Percentiles rank a stretch among this genome's conserved stretches.
Evolutionary conservation across 1,284 basidiomycete genomes (phyloP).

Genomic region (Austroboletus sp.): DNA sequence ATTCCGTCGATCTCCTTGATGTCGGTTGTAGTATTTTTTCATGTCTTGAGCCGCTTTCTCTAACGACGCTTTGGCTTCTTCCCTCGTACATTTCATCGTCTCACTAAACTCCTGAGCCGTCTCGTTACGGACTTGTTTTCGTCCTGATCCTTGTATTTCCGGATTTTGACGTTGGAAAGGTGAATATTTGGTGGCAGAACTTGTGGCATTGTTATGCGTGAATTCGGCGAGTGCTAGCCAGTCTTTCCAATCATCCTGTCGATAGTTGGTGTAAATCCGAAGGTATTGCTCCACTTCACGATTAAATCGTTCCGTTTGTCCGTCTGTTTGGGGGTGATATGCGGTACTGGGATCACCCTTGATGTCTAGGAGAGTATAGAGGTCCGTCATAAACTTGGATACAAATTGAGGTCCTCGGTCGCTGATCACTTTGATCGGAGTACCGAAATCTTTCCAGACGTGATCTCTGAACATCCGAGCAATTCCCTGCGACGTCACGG

Average conservation of each 20-base stretch:
- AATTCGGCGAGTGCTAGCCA: background rate
- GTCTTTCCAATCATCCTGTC: background rate
- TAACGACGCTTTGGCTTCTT: no score
- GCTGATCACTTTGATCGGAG: background rate
- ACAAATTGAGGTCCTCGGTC: background rate
- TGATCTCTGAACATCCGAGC: background rate
- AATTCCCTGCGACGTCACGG: no score
- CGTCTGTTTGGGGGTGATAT: background rate
- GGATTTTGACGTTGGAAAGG: no score
- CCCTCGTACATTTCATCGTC: no score
- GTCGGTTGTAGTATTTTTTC: no score
- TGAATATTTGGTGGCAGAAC: no score
- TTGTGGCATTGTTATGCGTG: background rate
- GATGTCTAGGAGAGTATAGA: background rate
- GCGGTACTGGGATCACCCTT: background rate
- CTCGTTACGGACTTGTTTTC: no score
- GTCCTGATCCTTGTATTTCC: no score
- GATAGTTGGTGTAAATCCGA: background rate
- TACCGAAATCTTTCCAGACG: background rate
- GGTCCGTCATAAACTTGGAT: background rate
- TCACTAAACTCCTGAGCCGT: no score
- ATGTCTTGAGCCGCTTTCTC: no score
- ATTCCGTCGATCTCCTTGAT: no score
- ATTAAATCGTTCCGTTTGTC: background rate
- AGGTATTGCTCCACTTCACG: background rate